Evolutionary conservation across 768 basidiomycete genomes (phyloP).

Genomic region (Suillus discolor): DNA sequence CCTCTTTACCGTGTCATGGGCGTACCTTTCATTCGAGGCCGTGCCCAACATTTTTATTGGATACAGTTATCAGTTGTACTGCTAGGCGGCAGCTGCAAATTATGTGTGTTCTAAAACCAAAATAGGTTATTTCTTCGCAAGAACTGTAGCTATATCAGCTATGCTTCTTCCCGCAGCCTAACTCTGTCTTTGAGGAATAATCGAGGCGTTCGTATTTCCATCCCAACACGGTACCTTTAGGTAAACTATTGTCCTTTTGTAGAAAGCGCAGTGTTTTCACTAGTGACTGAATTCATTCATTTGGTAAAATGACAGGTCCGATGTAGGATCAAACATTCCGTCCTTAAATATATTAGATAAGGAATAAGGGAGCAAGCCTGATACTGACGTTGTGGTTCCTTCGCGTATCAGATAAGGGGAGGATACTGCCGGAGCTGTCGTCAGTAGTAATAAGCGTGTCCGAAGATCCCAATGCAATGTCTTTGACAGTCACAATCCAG

Average conservation of each 20-base stretch:
- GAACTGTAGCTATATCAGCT: background rate
- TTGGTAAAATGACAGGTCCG: background rate
- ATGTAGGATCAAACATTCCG: background rate
- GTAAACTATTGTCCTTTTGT: background rate
- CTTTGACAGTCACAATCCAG: too few relatives aligned
- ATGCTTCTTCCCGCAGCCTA: background rate
- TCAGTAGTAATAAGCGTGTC: too few relatives aligned
- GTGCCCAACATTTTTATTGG: background rate
- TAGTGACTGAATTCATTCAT: background rate
- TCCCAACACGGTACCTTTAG: background rate
- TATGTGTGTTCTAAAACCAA: background rate
- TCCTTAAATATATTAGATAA: too few relatives aligned
- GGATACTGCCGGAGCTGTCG: conserved; percentile 36
- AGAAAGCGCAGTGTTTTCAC: background rate
- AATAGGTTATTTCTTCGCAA: background rate
- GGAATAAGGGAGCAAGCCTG: too few relatives aligned
- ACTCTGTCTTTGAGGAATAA: background rate
- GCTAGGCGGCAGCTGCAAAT: background rate
- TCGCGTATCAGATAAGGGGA: conserved; percentile 57
- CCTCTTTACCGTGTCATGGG: background rate
- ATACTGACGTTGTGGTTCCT: background rate
- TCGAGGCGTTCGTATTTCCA: background rate
- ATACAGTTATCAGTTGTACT: background rate
- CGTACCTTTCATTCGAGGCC: background rate
- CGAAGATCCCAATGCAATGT: too few relatives aligned